A percentile compares a stretch with the other conserved stretches of the same genome.
phyloP scores from a whole-genome alignment of 176 grass and related monocot genomes.

The Bromus sterilis region DNA sequence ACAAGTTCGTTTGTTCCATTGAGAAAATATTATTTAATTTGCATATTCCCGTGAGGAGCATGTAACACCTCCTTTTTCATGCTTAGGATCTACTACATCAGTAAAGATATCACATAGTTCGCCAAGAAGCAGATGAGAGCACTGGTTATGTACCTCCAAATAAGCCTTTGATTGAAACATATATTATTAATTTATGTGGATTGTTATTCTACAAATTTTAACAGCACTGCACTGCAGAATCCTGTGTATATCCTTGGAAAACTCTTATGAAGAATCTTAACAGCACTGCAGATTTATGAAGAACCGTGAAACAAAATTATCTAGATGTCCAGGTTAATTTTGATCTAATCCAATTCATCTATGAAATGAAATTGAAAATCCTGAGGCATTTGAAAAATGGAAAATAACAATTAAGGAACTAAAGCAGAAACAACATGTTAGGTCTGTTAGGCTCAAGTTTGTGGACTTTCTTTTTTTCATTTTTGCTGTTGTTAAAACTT shows the following conservation, averaged over 20 bases:
- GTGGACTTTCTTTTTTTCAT: neutral
- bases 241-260: neutral
- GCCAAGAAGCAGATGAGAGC: conserved; percentile 65
- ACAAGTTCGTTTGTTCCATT: neutral
- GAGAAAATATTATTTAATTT: neutral
- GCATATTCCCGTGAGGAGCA: no score
- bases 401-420: conserved; percentile 49
- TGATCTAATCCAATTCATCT: conserved; percentile 66
- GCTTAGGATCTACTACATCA: conserved; percentile 39
- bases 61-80: neutral
- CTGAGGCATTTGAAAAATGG: conserved; percentile 43
- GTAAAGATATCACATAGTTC: conserved; percentile 75
- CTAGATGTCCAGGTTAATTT: no score
- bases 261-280: conserved; percentile 53
- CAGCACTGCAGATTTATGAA: conserved; percentile 42
- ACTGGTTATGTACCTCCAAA: conserved; percentile 83
- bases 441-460: neutral
- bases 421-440: conserved; percentile 35
- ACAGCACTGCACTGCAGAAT: no score
- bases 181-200: conserved; percentile 21
- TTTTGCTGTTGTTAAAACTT: neutral
- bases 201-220: neutral
- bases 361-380: conserved; percentile 30
- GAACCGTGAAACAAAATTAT: conserved; percentile 49
- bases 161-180: no score